Evolutionary conservation across 1,139 yeast genomes (phyloP).

Genomic region (Candida smagusa): DNA sequence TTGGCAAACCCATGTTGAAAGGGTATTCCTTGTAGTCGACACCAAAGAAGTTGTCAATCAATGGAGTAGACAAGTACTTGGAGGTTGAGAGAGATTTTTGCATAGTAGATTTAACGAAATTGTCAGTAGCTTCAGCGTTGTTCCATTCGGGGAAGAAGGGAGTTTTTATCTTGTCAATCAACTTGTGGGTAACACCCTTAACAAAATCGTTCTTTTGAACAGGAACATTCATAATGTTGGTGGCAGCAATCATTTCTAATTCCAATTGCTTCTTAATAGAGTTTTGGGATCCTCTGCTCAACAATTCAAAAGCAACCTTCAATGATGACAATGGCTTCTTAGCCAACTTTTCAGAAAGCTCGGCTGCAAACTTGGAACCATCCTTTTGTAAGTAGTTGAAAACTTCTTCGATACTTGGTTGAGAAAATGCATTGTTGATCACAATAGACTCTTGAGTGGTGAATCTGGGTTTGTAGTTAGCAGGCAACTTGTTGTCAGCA

Average conservation of each 20-base stretch:
- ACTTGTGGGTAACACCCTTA: conserved; percentile 73
- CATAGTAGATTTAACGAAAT: conserved; percentile 20
- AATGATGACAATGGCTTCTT: conserved; percentile 76
- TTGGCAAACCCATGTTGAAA: conserved; percentile 76
- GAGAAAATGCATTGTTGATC: conserved; percentile 67
- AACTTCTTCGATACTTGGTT: conserved; percentile 58
- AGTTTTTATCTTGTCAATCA: conserved; percentile 60
- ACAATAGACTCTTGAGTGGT: conserved; percentile 53
- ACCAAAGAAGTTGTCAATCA: conserved; percentile 44
- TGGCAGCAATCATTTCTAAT: conserved; percentile 74
- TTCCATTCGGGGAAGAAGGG: conserved; percentile 52
- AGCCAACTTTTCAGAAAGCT: conserved; percentile 53
- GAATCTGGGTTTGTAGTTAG: conserved; percentile 57
- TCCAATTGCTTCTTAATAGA: conserved; percentile 66
- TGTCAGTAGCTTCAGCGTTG: conserved; percentile 20
- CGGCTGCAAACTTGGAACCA: conserved; percentile 65
- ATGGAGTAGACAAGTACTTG: conserved; percentile 32
- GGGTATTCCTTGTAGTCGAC: conserved; percentile 66
- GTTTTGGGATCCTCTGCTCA: conserved; percentile 59
- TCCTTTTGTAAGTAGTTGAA: conserved; percentile 53
- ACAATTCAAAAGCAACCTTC: conserved; percentile 66
- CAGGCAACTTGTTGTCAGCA: conserved; percentile 63
- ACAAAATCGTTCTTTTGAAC: conserved; percentile 62
- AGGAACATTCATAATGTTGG: conserved; percentile 61
- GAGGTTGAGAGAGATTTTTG: conserved; percentile 24